Conservation (phyloP, 176 grass and related monocot genomes). For the Poa pratensis region DNA sequence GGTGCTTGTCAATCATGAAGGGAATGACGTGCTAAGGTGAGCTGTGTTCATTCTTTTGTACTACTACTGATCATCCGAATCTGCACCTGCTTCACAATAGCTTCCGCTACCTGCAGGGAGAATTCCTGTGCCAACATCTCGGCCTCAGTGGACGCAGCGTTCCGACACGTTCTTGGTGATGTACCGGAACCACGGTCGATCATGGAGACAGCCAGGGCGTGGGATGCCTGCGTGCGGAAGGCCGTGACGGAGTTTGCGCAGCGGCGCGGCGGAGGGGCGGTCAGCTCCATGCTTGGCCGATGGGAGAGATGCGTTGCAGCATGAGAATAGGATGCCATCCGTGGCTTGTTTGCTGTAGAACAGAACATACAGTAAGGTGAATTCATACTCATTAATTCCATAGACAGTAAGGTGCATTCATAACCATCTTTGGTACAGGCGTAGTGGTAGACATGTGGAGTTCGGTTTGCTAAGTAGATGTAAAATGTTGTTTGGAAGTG, state of each 20-base stretch:
- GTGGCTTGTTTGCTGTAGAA: not conserved
- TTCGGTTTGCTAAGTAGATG: too few species aligned
- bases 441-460: too few species aligned
- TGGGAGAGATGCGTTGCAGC: conserved; percentile 2
- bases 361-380: not conserved
- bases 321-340: not conserved
- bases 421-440: too few species aligned
- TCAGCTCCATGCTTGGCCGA: conserved; percentile 30
- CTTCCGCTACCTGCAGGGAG: conserved; percentile 5
- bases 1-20: not conserved
- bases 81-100: not conserved
- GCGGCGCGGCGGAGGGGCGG: conserved; percentile 17
- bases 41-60: not conserved
- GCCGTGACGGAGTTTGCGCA: conserved; percentile 21
- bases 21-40: conserved; percentile 17
- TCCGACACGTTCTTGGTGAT: not conserved
- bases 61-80: not conserved
- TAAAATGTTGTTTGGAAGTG: too few species aligned
- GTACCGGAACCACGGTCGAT: conserved; percentile 25
- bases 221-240: conserved; percentile 29
- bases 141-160: not conserved
- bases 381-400: not conserved
- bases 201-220: conserved; percentile 8
- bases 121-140: conserved; percentile 28
- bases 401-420: not conserved